Evolutionary conservation across 2,329 filamentous ascomycete genomes (phyloP).

Genomic region (Hypoxylon sp.): DNA sequence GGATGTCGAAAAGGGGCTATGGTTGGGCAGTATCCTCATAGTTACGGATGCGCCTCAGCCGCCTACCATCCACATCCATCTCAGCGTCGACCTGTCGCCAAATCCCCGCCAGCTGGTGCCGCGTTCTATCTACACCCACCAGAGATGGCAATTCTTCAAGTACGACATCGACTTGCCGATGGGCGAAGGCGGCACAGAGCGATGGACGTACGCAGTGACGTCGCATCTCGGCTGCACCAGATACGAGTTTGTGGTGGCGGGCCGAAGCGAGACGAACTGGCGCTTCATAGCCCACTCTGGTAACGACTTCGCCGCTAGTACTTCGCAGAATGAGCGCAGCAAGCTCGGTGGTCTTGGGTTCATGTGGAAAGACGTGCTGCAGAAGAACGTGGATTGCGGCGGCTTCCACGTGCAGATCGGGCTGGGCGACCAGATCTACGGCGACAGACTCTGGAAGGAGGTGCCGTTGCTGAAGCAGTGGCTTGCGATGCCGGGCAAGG

Average conservation of each 20-base stretch:
- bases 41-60: conserved; percentile 91
- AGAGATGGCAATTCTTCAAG: conserved; percentile 94
- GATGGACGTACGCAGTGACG: conserved; percentile 98
- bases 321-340: conserved; percentile 83
- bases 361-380: conserved; percentile 99
- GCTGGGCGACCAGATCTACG: conserved; percentile 93
- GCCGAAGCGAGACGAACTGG: conserved; percentile 89
- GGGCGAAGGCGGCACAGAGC: conserved; percentile 79
- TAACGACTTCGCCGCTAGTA: conserved; percentile 91
- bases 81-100: conserved; percentile 87
- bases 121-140: conserved; percentile 84
- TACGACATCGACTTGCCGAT: conserved; percentile 92
- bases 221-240: conserved; percentile 97
- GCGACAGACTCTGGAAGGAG: conserved; percentile 95
- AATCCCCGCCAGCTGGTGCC: conserved; percentile 89
- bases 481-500: conserved; percentile 91
- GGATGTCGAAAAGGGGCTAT: conserved; percentile 88
- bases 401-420: conserved; percentile 96
- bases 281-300: conserved; percentile 95
- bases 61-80: conserved; percentile 94
- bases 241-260: conserved; percentile 95
- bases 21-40: conserved; percentile 92
- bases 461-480: conserved; percentile 93
- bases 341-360: conserved; percentile 88
- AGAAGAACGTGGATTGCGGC: conserved; percentile 95